Evolutionary conservation across 257 asterid genomes (phyloP).

Genomic region (Przewalskia tangutica): DNA sequence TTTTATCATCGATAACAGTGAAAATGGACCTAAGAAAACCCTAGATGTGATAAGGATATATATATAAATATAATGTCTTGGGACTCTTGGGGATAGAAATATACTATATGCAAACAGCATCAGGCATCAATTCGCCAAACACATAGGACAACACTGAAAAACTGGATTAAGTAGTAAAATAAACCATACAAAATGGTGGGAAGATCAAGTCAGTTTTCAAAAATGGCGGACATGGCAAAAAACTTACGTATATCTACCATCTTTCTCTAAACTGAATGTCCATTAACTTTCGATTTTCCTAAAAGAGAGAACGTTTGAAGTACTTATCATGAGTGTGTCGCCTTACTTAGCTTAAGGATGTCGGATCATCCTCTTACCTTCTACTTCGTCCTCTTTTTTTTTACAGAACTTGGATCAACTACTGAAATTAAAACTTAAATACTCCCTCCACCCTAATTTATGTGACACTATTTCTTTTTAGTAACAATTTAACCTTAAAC

Average conservation of each 20-base stretch:
- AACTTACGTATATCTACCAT: not conserved
- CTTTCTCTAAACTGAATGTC: not conserved
- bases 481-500: too few species aligned
- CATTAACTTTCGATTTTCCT: not conserved
- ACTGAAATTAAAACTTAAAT: not conserved
- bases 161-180: not conserved
- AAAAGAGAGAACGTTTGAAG: not conserved
- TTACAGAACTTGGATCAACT: not conserved
- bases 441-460: too few species aligned
- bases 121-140: not conserved
- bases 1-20: not conserved
- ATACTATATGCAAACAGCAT: not conserved
- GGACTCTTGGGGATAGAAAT: not conserved
- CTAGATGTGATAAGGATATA: not conserved
- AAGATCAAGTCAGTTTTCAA: not conserved
- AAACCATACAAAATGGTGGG: not conserved
- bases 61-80: not conserved
- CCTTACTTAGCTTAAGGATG: not conserved
- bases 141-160: not conserved
- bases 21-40: not conserved
- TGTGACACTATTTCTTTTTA: too few species aligned
- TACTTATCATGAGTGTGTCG: not conserved
- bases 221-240: not conserved
- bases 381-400: not conserved
- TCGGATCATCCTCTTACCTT: not conserved